Base-by-base conservation (phyloP, 2,329 filamentous ascomycete genomes). In the Phyllosticta paracitricarpa region DNA sequence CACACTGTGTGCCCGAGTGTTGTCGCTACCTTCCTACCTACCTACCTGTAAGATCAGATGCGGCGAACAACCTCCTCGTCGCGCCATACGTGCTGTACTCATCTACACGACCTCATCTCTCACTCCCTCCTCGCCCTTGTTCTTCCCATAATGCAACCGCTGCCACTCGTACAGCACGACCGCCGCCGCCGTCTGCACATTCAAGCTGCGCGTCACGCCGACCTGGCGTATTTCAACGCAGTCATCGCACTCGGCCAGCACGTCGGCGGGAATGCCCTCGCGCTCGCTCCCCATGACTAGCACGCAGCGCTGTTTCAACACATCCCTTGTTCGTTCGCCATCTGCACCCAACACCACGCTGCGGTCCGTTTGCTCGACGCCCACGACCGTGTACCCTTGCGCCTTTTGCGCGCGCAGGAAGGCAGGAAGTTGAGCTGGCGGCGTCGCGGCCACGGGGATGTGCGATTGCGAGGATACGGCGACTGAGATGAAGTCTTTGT, bases 111-210 rank as follows among this genome's bases (percentile, higher is more conserved):
- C 19, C 19, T 22, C 19, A 22, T 22, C 19, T 22, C 19, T 22
- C 30, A 33, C 30, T 10, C 6, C 30, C 4, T 35, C 33, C 33
- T 40, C 33, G n/a, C n/a, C 51, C 51, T 25, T 22, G n/a, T 3
- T 22, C 33, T 55, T 58, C 40, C 56, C 61, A n/a, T 40, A 28
- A 22, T 59, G 57, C 65, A 79, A 76, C 64, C 78, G 75, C 68
- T 73, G 75, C 71, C 77, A 81, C 67, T 82, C 80, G 67, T 76
- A 81, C 48, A 81, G 65, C 54, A 80, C 79, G 61, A 81, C 77
- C 0, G 75, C 78, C 14, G 77, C 78, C 12, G 79, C 80, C 25
- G 79, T 82, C 70, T 82, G 80, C 63, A 82, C 80, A 68, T 82
- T 82, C 70, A 82, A 69, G 67, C 79, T 81, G 65, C 80, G 73